Conservation (phyloP, 192 early-diverging fungal genomes). For the Umbelopsis vinacea region DNA sequence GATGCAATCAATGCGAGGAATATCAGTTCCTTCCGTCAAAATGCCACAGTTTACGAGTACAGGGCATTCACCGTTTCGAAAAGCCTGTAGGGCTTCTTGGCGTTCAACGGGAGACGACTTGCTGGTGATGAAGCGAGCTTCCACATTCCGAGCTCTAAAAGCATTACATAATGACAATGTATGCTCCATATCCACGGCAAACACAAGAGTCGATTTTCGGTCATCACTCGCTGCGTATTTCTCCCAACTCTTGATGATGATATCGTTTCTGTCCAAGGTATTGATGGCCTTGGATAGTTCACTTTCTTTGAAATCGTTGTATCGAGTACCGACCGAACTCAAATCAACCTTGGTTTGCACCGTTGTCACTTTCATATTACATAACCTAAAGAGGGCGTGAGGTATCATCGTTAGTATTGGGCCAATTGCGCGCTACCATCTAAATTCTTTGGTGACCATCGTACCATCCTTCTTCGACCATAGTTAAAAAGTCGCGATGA, state of each 20-base stretch:
- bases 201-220: slow-evolving; percentile 78
- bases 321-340: slow-evolving; percentile 46
- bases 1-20: slow-evolving; percentile 88
- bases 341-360: slow-evolving; percentile 66
- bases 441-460: neutral
- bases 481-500: slow-evolving; percentile 72
- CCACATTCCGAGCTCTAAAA: slow-evolving; percentile 59
- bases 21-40: slow-evolving; percentile 76
- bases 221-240: slow-evolving; percentile 49
- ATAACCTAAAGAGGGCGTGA: slow-evolving; percentile 58
- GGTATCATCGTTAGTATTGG: neutral
- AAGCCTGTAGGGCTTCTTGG: slow-evolving; percentile 60
- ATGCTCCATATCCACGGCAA: slow-evolving; percentile 87
- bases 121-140: slow-evolving; percentile 60
- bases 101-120: slow-evolving; percentile 59
- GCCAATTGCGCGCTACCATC: neutral
- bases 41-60: slow-evolving; percentile 92
- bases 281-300: slow-evolving; percentile 67
- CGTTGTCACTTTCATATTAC: slow-evolving; percentile 63
- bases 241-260: slow-evolving; percentile 68
- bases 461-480: slow-evolving; percentile 85
- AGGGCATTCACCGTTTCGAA: slow-evolving; percentile 62
- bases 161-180: slow-evolving; percentile 56
- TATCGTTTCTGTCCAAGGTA: slow-evolving; percentile 54
- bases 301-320: slow-evolving; percentile 65